Percentiles rank a stretch among this genome's conserved stretches.
Evolutionary conservation across 169 alveolate genomes (phyloP).

Genomic region (Cryptosporidium bovis): DNA sequence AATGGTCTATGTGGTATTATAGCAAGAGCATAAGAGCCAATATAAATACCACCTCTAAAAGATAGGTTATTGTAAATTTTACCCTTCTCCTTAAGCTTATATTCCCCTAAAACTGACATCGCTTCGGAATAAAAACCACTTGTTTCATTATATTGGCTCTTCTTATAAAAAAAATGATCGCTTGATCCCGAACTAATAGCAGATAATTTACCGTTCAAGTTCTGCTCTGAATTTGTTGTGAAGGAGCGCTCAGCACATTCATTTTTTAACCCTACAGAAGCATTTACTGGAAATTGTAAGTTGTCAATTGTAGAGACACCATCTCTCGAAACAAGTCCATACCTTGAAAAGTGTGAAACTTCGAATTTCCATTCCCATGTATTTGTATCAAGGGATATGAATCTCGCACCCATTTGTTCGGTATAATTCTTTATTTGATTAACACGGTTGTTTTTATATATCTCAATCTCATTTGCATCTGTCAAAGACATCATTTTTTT

Average conservation of each 20-base stretch:
- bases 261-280: background rate
- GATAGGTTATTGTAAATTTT: slow-evolving; percentile 4
- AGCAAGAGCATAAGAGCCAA: slow-evolving; percentile 45
- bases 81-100: background rate
- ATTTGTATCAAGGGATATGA: slow-evolving; percentile 55
- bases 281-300: background rate
- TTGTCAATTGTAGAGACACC: background rate
- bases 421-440: slow-evolving; percentile 51
- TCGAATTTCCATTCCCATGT: slow-evolving; percentile 74
- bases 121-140: slow-evolving; percentile 9
- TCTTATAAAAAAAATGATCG: background rate
- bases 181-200: background rate
- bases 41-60: slow-evolving; percentile 56
- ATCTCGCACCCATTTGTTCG: slow-evolving; percentile 75
- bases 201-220: background rate
- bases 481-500: background rate
- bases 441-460: slow-evolving; percentile 20
- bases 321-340: background rate
- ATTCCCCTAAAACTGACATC: background rate
- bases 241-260: background rate
- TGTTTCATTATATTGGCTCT: background rate
- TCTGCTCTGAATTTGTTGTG: background rate
- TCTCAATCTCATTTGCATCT: slow-evolving; percentile 35
- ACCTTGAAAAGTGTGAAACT: slow-evolving; percentile 63
- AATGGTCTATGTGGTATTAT: slow-evolving; percentile 37